phyloP scores from a whole-genome alignment of 1,284 basidiomycete genomes.

The Cutaneotrichosporon curvatum region DNA sequence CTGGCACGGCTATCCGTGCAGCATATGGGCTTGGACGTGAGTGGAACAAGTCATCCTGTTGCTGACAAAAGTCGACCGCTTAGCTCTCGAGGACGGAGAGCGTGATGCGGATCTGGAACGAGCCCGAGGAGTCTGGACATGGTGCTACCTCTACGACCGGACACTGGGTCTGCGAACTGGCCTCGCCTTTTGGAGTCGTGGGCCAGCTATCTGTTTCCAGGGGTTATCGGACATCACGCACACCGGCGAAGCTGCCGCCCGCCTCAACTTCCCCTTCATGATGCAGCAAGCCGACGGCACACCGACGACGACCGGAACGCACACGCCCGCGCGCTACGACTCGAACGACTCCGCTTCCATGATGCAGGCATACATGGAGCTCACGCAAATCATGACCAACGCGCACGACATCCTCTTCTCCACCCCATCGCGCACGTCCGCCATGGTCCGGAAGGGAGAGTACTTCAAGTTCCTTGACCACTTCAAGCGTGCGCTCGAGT shows the following conservation, averaged over 20 bases:
- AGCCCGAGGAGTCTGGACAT: conserved; percentile 47
- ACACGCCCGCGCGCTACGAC: conserved; percentile 6
- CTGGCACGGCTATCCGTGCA: conserved; percentile 44
- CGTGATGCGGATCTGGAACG: conserved; percentile 39
- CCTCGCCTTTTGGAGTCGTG: conserved; percentile 47
- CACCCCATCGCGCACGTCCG: conserved; percentile 39
- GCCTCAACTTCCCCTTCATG: conserved; percentile 44
- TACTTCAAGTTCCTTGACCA: conserved; percentile 47
- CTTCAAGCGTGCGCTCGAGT: conserved; percentile 34
- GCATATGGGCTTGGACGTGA: conserved; percentile 43
- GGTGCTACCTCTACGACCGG: conserved; percentile 48
- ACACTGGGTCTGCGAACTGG: conserved; percentile 45
- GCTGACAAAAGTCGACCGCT: conserved; percentile 31
- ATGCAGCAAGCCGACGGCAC: conserved; percentile 19
- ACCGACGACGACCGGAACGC: neutral
- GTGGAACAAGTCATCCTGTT: conserved; percentile 4
- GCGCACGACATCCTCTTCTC: conserved; percentile 48
- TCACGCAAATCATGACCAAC: conserved; percentile 48
- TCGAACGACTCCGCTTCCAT: conserved; percentile 31
- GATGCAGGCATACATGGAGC: conserved; percentile 41
- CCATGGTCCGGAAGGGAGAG: conserved; percentile 44
- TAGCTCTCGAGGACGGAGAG: conserved; percentile 36
- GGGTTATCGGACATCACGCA: conserved; percentile 40
- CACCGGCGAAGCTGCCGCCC: conserved; percentile 39
- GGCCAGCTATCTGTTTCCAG: conserved; percentile 45